These are phyloP conservation scores for Protea cynaroides DNA, from an alignment of 164 flowering plant genomes.

Conservation along the genomic window DNA sequence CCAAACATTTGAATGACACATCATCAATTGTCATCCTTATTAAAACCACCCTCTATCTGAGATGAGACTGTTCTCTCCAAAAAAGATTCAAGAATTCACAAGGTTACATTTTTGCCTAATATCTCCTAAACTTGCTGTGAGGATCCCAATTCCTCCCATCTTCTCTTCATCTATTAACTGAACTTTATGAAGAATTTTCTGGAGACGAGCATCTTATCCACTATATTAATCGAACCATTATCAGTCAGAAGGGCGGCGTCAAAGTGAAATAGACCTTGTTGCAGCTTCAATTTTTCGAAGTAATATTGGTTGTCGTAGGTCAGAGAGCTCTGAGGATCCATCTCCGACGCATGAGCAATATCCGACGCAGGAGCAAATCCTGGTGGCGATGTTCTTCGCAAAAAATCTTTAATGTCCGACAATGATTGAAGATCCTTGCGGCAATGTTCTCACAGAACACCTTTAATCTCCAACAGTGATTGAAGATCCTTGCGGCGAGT, in stretches of 20 bases:
- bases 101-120: constrained; percentile 23
- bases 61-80: too few relatives aligned
- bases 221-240: constrained; percentile 12
- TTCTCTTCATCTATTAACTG: constrained; percentile 15
- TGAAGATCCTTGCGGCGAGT: too few relatives aligned
- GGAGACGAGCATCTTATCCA: constrained; percentile 8
- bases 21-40: too few relatives aligned
- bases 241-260: constrained; percentile 49
- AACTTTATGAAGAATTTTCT: constrained; percentile 29
- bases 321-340: constrained; percentile 44
- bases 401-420: too few relatives aligned
- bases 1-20: too few relatives aligned
- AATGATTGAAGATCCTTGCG: too few relatives aligned
- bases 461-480: too few relatives aligned
- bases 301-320: constrained; percentile 38
- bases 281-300: constrained; percentile 19
- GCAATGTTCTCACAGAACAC: too few relatives aligned
- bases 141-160: constrained; percentile 25
- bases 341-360: too few relatives aligned
- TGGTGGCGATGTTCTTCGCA: too few relatives aligned
- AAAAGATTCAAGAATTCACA: constrained; percentile 9
- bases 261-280: constrained; percentile 44
- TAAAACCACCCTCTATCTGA: too few relatives aligned
- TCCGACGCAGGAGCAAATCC: too few relatives aligned
- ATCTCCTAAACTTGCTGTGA: constrained; percentile 26